Percentiles rank a stretch among this genome's conserved stretches.
phyloP scores from a whole-genome alignment of 2,329 filamentous ascomycete species.

The Paradendryphiella salina region DNA sequence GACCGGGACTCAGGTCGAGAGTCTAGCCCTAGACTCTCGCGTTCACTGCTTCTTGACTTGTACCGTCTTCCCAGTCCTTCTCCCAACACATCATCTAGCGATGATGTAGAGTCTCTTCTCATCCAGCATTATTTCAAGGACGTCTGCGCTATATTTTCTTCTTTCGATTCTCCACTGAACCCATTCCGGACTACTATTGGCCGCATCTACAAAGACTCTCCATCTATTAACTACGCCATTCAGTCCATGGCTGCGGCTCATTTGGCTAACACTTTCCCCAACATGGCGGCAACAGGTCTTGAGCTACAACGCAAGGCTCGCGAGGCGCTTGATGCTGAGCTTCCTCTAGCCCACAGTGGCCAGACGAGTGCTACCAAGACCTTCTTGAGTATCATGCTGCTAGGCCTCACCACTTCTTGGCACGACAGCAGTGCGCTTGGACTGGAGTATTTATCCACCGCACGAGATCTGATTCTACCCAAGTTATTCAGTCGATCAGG shows the following conservation, averaged over 20 bases:
- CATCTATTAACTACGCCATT: slow-evolving; percentile 63
- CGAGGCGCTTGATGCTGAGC: slow-evolving; percentile 56
- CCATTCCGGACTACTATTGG: slow-evolving; percentile 63
- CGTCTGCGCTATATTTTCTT: slow-evolving; percentile 65
- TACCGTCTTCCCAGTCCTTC: slow-evolving; percentile 44
- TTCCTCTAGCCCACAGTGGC: slow-evolving; percentile 50
- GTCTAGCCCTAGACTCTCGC: slow-evolving; percentile 38
- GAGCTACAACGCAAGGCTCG: slow-evolving; percentile 59
- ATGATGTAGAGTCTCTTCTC: slow-evolving; percentile 58
- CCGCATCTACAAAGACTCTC: slow-evolving; percentile 61
- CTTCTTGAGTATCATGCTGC: slow-evolving; percentile 61
- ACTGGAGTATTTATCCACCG: slow-evolving; percentile 56
- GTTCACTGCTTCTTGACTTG: slow-evolving; percentile 47
- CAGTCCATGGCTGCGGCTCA: slow-evolving; percentile 68
- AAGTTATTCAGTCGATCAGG: slow-evolving; percentile 48
- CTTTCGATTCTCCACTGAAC: slow-evolving; percentile 65
- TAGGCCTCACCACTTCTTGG: slow-evolving; percentile 64
- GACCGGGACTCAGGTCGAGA: slow-evolving; percentile 25
- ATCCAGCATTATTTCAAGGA: slow-evolving; percentile 68
- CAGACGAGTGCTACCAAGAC: slow-evolving; percentile 54
- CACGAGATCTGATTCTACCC: slow-evolving; percentile 49
- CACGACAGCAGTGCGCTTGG: slow-evolving; percentile 61
- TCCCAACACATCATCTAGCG: slow-evolving; percentile 40
- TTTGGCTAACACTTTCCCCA: slow-evolving; percentile 60
- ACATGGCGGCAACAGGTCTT: slow-evolving; percentile 55